Evolutionary conservation across 371 early-diverging fungal species (phyloP), one percentile per base, ranked within the genome.

Genomic region (Blastocladiella emersonii): DNA sequence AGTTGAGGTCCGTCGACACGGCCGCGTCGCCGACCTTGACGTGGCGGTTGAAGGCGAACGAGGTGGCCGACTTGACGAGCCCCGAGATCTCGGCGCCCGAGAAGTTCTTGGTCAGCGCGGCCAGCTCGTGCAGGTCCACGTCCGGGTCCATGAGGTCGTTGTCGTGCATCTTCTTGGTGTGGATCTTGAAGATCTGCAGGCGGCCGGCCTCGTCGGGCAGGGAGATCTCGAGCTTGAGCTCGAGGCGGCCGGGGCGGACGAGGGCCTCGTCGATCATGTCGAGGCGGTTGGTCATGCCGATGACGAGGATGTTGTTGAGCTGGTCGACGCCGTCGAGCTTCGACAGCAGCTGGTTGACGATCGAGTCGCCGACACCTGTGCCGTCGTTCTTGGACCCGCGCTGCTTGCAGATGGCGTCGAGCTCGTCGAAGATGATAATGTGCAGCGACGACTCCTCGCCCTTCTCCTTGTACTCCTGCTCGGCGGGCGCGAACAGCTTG

Each of bases 271-370:
- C 99, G 63, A 94, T 93, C 86, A 98, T 91, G 68, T 98, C 99
- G 67, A 95, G 88, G 67, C 99, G 80, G 75, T 99, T 99, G 48
- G 99, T 99, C 91, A 99, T 99, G 69, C 95, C 98, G 65, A 98
- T 95, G 51, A 98, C 87, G 69, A 95, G 70, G 61, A 98, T 93
- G 72, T 96, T 96, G 79, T 98, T 93, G 63, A 95, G 78, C 68
- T 92, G 92, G 55, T 96, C 95, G 12, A 98, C 96, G 79, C 99
- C 99, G 76, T 99, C 99, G 93, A 99, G 93, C 84, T 98, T 98
- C 44, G 96, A 88, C 57, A 99, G 77, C 57, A 99, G 77, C 78
- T 99, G 99, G 74, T 99, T 99, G 37, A 99, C 99, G 5, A 99
- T 91, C 5, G 98, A 94, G 74, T 99, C 99, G 27, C 98, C 98